Evolutionary conservation across 768 basidiomycete genomes (phyloP), one percentile per base, ranked within the genome.

Genomic region (Cyathus striatus): DNA sequence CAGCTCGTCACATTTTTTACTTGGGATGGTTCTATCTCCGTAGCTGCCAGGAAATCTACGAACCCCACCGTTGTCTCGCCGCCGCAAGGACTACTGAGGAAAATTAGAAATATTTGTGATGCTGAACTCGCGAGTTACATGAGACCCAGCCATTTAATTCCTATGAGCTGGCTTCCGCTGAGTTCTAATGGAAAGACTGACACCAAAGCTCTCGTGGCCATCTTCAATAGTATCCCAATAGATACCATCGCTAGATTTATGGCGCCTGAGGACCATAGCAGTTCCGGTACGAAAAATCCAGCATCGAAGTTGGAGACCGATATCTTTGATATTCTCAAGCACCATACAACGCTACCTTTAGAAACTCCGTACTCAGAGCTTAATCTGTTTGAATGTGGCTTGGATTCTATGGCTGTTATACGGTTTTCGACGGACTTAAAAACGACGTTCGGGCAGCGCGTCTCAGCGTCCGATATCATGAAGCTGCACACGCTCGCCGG

Each of bases 61-160:
- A 34, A 49, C 40, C 47, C 57, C 43, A 18, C 40, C 41, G 23
- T 50, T 10, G 23, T 49, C 7, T 1, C 34, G 2, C 58, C 64
- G 12, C 65, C 61, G 3, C 12, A 35, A 12, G 58, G 56, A 5
- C 52, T 72, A 9, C 38, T 66, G 18, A 49, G 54, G 22, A 50
- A 49, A 14, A 59, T 75, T 45, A 54, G 64, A 37, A 51, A 40
- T 6, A 61, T 62, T 10, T 73, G 69, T 45, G 65, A 72, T 26
- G 49, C 46, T 5, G 66, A 73, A 49, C 57, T 76, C 1, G 65
- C 75, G 4, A 66, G 62, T 38, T 77, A 77, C 47, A 76, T 75
- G 75, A 65, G 74, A 5, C 75, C 75, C 6, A 64, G 67, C 43
- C 71, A 73, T 51, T 62, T 77, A 41, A 60, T 76, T 23, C 69